Conservation (phyloP, 768 basidiomycete species). For the Artomyces pyxidatus region DNA sequence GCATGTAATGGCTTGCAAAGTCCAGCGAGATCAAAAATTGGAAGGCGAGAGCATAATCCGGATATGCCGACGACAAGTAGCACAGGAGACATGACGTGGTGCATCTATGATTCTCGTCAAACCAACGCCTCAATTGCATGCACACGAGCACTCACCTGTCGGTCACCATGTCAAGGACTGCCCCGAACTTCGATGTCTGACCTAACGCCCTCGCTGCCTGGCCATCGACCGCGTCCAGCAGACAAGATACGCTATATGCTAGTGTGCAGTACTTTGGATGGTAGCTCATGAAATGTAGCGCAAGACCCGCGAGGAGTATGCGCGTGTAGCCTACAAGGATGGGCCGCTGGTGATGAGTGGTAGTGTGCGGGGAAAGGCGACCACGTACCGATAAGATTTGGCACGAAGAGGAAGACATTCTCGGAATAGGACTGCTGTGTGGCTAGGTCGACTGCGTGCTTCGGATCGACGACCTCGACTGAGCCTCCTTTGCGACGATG, state of each 20-base stretch:
- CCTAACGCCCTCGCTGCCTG: slow-evolving; percentile 81
- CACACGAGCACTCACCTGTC: slow-evolving; percentile 60
- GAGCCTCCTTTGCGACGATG: slow-evolving; percentile 40
- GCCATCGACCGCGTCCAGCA: slow-evolving; percentile 94
- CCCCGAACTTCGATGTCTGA: slow-evolving; percentile 95
- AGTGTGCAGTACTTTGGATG: slow-evolving; percentile 91
- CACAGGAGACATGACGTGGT: slow-evolving; percentile 93
- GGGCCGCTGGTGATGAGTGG: slow-evolving; percentile 3
- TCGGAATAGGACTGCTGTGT: slow-evolving; percentile 83
- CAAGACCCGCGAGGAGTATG: slow-evolving; percentile 81
- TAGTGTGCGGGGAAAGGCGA: slow-evolving; percentile 2
- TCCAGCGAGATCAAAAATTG: slow-evolving; percentile 95
- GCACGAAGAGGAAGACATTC: slow-evolving; percentile 95
- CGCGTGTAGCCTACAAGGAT: slow-evolving; percentile 72
- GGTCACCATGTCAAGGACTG: slow-evolving; percentile 98
- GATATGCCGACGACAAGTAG: slow-evolving; percentile 89
- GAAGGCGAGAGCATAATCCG: slow-evolving; percentile 75
- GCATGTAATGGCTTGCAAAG: slow-evolving; percentile 98
- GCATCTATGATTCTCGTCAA: slow-evolving; percentile 46
- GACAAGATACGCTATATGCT: slow-evolving; percentile 81
- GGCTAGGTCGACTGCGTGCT: slow-evolving; percentile 80
- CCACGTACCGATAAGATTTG: slow-evolving; percentile 85
- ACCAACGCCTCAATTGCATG: not conserved
- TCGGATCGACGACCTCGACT: slow-evolving; percentile 71
- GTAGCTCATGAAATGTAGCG: slow-evolving; percentile 89